Base-by-base conservation (phyloP, 23 red algal genomes). In the Gracilariopsis chorda region DNA sequence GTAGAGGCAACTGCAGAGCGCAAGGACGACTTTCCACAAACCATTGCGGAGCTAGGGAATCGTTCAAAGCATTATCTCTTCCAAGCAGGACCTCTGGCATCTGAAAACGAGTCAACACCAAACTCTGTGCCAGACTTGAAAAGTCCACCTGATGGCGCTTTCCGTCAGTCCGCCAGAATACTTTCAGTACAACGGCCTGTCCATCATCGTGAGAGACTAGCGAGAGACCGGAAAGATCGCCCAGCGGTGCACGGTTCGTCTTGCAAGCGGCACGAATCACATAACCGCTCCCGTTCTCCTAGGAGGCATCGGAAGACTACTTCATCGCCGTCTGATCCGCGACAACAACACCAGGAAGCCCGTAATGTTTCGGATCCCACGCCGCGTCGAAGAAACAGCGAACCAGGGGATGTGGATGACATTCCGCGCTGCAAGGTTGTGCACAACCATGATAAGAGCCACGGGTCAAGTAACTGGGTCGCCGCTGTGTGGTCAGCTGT, bases 21-120 rank as follows among this genome's bases (percentile, higher is more conserved):
- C 23, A 84, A 84, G 80, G 80, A 84, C 59, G 80, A 84, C 53
- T 63, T 84, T 63, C 80, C 80, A 35, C 55, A 84, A 57, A 84
- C 80, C 8, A 84, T 84, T 49, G 80, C 80, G 45, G 80, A 46
- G 17, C 55, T 84, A 8, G 80, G 80, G 17, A 57, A 25, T 30
- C 28, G 23, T 24, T 67, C 56, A 7, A 84, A 84, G 59, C 23
- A 68, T 11, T 84, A 84, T 84, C 58, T 84, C 11, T 84, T 84
- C 30, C 58, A 44, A 10, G 80, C 80, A 8, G 80, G 80, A 24
- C 80, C 80, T 24, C 53, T 84, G 5, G 80, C 80, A 24, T 56
- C 46, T 60, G 14, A 32, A 33, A 70, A 70, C 20, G 14, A 70
- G 13, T 19, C 17, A 14, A 24, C 63, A 14, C 19, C 63, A 13